Evolutionary conservation across 306 rosid species (phyloP).

Genomic region (Senna siamea): DNA sequence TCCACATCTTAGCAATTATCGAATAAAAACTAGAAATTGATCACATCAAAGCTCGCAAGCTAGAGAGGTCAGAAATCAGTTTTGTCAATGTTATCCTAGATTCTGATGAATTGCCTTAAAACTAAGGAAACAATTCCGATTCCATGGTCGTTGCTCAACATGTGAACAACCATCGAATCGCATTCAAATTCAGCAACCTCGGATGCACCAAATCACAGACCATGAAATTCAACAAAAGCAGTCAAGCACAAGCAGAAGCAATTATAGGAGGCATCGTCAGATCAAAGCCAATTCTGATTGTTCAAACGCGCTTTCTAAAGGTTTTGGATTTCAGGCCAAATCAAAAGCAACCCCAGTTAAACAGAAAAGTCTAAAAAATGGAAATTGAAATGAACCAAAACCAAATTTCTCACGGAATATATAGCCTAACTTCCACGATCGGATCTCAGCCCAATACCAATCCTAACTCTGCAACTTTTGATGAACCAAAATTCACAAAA

Average conservation of each 20-base stretch:
- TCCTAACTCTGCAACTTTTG: too few species aligned
- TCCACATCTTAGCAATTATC: conserved; percentile 25
- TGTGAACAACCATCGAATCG: conserved; percentile 21
- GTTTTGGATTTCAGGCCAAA: conserved; percentile 4
- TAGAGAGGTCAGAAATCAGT: not conserved
- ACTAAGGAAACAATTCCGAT: conserved; percentile 30
- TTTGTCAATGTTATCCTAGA: conserved; percentile 14
- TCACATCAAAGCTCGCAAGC: conserved; percentile 22
- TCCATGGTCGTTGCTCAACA: conserved; percentile 14
- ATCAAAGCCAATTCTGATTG: conserved; percentile 34
- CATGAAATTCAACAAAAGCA: conserved; percentile 25
- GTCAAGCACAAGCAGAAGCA: not conserved
- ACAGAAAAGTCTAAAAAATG: not conserved
- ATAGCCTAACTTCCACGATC: conserved; percentile 33
- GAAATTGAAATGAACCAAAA: conserved; percentile 31
- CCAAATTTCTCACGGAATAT: conserved; percentile 12
- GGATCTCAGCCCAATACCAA: conserved; percentile 47
- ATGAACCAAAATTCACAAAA: conserved; percentile 37
- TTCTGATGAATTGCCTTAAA: conserved; percentile 34
- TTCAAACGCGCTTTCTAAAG: not conserved
- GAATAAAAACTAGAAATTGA: conserved; percentile 10
- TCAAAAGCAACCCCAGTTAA: conserved; percentile 24
- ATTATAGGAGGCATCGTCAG: conserved; percentile 28
- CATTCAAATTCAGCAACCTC: conserved; percentile 31
- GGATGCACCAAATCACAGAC: conserved; percentile 15